Percentiles rank a stretch among this genome's conserved stretches.
phyloP scores from a whole-genome alignment of 148 eudicot genomes.

The Heliosperma pusillum region DNA sequence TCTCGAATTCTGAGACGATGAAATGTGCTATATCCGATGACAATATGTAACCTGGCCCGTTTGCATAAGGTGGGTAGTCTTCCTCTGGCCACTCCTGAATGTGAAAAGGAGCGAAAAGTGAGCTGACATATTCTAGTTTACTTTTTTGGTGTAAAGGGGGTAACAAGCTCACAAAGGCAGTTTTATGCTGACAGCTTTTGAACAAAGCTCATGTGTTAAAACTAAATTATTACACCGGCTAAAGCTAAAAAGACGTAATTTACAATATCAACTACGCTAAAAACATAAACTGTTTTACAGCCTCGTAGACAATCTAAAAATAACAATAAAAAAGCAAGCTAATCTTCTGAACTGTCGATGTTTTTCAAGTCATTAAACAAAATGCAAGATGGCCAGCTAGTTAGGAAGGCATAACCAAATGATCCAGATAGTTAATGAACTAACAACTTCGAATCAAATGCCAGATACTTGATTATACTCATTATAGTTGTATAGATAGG shows the following conservation, averaged over 20 bases:
- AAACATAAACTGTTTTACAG: neutral
- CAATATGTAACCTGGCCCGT: constrained; percentile 89
- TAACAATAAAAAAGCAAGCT: neutral
- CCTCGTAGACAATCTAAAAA: neutral
- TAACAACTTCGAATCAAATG: neutral
- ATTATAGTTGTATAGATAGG: neutral
- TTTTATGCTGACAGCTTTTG: neutral
- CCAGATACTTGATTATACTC: neutral
- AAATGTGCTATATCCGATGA: constrained; percentile 75
- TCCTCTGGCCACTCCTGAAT: constrained; percentile 96
- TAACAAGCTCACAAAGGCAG: neutral
- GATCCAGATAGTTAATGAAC: neutral
- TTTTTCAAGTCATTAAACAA: neutral
- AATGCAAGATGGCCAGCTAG: constrained; percentile 1
- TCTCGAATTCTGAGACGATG: constrained; percentile 67
- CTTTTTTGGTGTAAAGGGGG: neutral
- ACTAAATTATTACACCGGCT: neutral
- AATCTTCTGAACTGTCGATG: too few species aligned
- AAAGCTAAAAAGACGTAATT: neutral
- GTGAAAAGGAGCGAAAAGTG: neutral
- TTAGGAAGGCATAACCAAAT: neutral
- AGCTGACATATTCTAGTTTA: neutral
- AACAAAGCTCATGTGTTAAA: neutral
- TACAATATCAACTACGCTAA: neutral
- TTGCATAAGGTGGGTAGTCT: constrained; percentile 87